Evolutionary conservation across 2,329 filamentous ascomycete species (phyloP), one percentile per base, ranked within the genome.

Genomic region (Amesomyces nigricolor): DNA sequence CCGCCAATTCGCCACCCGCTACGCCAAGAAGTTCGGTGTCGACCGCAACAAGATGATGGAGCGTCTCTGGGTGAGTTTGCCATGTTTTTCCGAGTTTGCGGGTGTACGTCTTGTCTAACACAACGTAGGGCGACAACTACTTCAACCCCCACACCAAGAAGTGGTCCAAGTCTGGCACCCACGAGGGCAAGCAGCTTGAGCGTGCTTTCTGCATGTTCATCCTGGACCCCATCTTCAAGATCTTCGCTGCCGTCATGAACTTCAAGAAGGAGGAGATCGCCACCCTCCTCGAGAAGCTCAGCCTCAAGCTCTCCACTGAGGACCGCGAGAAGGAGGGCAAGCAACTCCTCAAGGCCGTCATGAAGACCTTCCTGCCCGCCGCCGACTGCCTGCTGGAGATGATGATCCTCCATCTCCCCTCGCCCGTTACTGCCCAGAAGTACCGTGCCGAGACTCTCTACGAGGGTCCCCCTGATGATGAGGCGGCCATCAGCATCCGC

Each of bases 71-170:
- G 86, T 89, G 78, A 75, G 84, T 70, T 26, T 60, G 38, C 40
- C 2, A 3, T 16, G 13, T 11, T 22, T 17, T 8, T 19, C 2
- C 40, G n/a, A 22, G n/a, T 22, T 42, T 47, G 7, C n/a, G 26
- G 50, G 22, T 44, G 19, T 53, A 35, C 7, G 19, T 57, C n/a
- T 19, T 39, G 54, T 45, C 62, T 70, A 59, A 69, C 62, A 29
- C 10, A 52, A 81, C 78, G 13, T 39, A 77, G 75, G 94, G 94
- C 67, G 94, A 99, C 86, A 96, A 91, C 85, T 99, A 84, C 86
- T 99, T 99, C 89, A 97, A 99, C 85, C 89, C 94, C 68, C 84
- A 89, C 80, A 99, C 94, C 82, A 99, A 97, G 90, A 99, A 99
- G 87, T 99, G 94, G 94, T 92, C 91, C 76, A 97, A 88, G 83